These are phyloP conservation scores for Tetramitus jugosus DNA, from an alignment of 208 protist species.

Conservation along the genomic window DNA sequence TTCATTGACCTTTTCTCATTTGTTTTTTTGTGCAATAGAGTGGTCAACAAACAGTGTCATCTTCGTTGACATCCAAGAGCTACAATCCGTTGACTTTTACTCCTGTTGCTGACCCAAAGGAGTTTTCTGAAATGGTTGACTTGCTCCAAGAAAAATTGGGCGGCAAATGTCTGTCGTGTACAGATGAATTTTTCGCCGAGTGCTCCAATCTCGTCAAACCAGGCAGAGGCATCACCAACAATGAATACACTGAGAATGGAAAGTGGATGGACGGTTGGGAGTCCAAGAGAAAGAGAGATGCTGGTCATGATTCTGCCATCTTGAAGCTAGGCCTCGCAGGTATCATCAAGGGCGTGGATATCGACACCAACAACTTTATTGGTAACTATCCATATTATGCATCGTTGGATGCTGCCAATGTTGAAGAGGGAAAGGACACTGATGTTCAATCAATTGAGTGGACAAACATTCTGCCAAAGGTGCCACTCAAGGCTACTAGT, in stretches of 20 bases:
- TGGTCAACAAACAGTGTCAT: no score
- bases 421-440: slow-evolving; percentile 1
- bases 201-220: neutral
- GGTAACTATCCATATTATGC: slow-evolving; percentile 31
- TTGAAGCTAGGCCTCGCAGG: slow-evolving; percentile 25
- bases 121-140: no score
- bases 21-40: no score
- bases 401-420: slow-evolving; percentile 18
- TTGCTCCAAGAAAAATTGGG: no score
- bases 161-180: no score
- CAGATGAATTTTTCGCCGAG: neutral
- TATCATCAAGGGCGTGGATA: slow-evolving; percentile 1
- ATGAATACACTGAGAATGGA: slow-evolving; percentile 1
- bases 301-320: slow-evolving; percentile 35
- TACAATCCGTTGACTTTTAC: no score
- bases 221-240: neutral
- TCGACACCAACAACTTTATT: slow-evolving; percentile 33
- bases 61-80: no score
- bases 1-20: no score
- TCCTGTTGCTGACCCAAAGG: no score
- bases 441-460: neutral
- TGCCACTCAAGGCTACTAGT: neutral
- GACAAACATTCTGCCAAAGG: neutral
- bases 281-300: slow-evolving; percentile 24
- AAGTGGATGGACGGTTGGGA: slow-evolving; percentile 43